Evolutionary conservation across 495 filamentous ascomycete genomes (phyloP).

Genomic region (Thozetella sp.): DNA sequence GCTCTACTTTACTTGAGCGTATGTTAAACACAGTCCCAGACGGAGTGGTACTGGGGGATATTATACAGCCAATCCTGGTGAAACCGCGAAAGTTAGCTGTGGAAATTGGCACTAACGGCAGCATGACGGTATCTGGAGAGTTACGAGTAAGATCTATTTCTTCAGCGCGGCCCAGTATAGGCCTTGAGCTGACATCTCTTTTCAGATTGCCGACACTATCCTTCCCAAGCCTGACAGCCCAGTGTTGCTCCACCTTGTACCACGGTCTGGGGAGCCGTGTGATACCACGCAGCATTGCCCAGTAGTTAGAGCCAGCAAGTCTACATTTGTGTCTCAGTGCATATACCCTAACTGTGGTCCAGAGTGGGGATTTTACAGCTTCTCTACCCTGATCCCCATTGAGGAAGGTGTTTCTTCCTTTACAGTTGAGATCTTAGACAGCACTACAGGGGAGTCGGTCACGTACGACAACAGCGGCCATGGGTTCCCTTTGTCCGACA

Average conservation of each 20-base stretch:
- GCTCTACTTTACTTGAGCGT: constrained; percentile 2
- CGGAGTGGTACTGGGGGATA: constrained; percentile 5
- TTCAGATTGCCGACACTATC: neutral
- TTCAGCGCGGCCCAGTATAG: neutral
- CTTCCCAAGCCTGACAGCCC: neutral
- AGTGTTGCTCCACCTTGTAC: neutral
- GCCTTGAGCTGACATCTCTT: no score
- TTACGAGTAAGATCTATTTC: neutral
- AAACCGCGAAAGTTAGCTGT: constrained; percentile 3
- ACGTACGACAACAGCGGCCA: constrained; percentile 5
- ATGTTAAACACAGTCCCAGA: constrained; percentile 12
- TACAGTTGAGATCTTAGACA: constrained; percentile 6
- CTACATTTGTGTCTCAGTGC: neutral
- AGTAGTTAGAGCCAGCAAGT: neutral
- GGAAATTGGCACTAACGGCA: neutral
- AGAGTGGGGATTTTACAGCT: constrained; percentile 2
- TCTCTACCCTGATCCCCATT: neutral
- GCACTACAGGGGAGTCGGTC: neutral
- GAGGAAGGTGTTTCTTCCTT: constrained; percentile 9
- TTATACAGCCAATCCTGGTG: constrained; percentile 2
- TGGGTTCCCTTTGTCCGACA: constrained; percentile 9
- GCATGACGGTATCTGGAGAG: neutral
- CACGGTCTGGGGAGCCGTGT: neutral
- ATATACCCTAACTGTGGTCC: constrained; percentile 5
- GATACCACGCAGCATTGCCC: neutral